These are phyloP conservation scores for Amanita pallidorosea DNA, from an alignment of 768 basidiomycete genomes.

Conservation along the genomic window DNA sequence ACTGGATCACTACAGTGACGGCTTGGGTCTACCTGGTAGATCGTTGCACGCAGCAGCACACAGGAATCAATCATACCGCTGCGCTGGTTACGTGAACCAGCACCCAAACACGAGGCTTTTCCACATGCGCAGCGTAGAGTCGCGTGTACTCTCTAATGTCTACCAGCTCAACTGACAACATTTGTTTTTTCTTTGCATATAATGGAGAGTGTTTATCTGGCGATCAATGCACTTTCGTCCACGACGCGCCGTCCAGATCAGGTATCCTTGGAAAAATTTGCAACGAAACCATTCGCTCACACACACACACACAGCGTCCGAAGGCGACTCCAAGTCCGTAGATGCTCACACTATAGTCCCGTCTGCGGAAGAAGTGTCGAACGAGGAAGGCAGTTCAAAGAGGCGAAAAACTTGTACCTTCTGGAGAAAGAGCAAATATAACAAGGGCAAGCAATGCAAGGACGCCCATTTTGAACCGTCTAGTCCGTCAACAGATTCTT, in stretches of 20 bases:
- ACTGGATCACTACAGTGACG: no score
- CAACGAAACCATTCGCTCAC: no score
- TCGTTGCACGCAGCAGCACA: no score
- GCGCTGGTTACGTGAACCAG: no score
- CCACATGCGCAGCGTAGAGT: neutral
- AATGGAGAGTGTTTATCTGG: neutral
- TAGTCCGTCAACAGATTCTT: neutral
- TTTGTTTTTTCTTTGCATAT: slow-evolving; percentile 1
- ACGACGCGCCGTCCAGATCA: neutral
- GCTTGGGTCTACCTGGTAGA: no score
- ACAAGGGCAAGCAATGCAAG: slow-evolving; percentile 4
- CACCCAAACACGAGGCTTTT: no score
- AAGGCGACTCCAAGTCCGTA: neutral
- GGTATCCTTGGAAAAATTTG: neutral
- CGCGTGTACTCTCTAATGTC: neutral
- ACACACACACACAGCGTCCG: neutral
- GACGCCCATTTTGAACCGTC: slow-evolving; percentile 1
- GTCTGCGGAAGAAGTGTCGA: neutral
- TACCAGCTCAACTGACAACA: neutral
- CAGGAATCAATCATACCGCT: no score
- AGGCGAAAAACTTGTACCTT: neutral
- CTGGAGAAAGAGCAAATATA: slow-evolving; percentile 4
- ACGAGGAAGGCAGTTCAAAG: neutral
- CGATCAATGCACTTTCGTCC: slow-evolving; percentile 4
- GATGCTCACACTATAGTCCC: neutral